These are phyloP conservation scores for Yarrowia sp. DNA, from an alignment of 805 yeast genomes.

Conservation along the genomic window DNA sequence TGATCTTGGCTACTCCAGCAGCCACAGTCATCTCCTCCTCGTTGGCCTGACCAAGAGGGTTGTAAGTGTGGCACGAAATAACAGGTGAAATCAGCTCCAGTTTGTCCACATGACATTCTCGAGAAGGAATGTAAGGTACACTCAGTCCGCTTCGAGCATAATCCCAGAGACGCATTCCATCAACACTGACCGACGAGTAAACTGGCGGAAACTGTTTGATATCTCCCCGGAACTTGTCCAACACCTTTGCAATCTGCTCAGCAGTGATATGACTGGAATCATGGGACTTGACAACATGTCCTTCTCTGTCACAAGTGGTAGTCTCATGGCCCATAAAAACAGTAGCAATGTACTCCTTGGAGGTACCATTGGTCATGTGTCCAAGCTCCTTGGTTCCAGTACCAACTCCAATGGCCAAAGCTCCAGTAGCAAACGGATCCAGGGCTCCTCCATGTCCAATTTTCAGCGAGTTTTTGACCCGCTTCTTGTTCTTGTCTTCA, in stretches of 20 bases:
- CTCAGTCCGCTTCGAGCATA: constrained; percentile 91
- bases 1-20: constrained; percentile 42
- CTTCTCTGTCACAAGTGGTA: constrained; percentile 91
- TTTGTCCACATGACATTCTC: constrained; percentile 61
- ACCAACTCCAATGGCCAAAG: constrained; percentile 85
- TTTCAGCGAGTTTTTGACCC: constrained; percentile 64
- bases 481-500: constrained; percentile 50
- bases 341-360: constrained; percentile 75
- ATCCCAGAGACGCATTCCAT: constrained; percentile 90
- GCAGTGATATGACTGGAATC: constrained; percentile 54
- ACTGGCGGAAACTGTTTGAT: constrained; percentile 91
- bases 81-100: constrained; percentile 55
- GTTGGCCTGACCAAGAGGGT: constrained; percentile 37
- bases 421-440: constrained; percentile 96
- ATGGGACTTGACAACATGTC: constrained; percentile 59
- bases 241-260: constrained; percentile 49
- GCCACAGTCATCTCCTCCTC: constrained; percentile 41
- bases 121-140: constrained; percentile 75
- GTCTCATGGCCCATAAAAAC: constrained; percentile 89
- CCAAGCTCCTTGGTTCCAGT: constrained; percentile 80
- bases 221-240: constrained; percentile 70
- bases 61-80: constrained; percentile 54
- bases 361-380: constrained; percentile 66
- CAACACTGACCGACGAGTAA: constrained; percentile 88
- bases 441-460: constrained; percentile 98